Evolutionary conservation across 805 yeast genomes (phyloP).

Genomic region (Kazachstania kunashirensis): DNA sequence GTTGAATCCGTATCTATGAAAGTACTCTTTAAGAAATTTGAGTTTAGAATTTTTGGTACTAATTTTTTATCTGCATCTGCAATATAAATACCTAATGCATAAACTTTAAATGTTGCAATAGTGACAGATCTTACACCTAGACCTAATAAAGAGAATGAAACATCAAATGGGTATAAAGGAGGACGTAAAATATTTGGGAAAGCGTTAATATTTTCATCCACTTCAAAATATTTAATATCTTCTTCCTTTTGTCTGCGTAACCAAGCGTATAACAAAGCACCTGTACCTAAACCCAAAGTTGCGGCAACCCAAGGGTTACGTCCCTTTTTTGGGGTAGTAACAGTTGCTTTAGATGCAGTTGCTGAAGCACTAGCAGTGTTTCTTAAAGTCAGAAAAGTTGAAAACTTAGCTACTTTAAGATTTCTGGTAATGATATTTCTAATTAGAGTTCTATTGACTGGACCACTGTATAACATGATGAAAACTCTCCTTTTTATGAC

Average conservation of each 20-base stretch:
- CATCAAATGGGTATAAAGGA: slow-evolving; percentile 19
- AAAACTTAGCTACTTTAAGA: background rate
- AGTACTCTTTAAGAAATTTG: slow-evolving; percentile 32
- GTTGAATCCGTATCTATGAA: slow-evolving; percentile 29
- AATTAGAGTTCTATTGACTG: background rate
- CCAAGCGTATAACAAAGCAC: background rate
- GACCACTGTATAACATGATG: too few relatives aligned
- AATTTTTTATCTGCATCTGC: slow-evolving; percentile 46
- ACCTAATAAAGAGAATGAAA: slow-evolving; percentile 53
- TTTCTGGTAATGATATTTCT: background rate
- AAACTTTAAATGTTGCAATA: slow-evolving; percentile 71
- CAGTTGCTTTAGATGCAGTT: background rate
- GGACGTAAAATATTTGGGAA: slow-evolving; percentile 32
- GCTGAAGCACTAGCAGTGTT: background rate
- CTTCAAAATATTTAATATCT: slow-evolving; percentile 30
- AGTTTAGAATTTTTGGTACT: slow-evolving; percentile 35
- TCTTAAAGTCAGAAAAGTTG: background rate
- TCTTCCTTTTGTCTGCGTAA: background rate
- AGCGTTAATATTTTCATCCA: slow-evolving; percentile 43
- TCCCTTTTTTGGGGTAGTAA: background rate
- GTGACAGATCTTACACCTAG: slow-evolving; percentile 79
- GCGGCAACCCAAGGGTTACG: background rate
- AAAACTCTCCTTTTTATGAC: too few relatives aligned
- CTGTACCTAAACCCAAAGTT: slow-evolving; percentile 1
- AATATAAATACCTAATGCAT: slow-evolving; percentile 76